Evolutionary conservation across 78 protist species (phyloP), one percentile per base, ranked within the genome.

Genomic region (Monocercomonoides exilis): DNA sequence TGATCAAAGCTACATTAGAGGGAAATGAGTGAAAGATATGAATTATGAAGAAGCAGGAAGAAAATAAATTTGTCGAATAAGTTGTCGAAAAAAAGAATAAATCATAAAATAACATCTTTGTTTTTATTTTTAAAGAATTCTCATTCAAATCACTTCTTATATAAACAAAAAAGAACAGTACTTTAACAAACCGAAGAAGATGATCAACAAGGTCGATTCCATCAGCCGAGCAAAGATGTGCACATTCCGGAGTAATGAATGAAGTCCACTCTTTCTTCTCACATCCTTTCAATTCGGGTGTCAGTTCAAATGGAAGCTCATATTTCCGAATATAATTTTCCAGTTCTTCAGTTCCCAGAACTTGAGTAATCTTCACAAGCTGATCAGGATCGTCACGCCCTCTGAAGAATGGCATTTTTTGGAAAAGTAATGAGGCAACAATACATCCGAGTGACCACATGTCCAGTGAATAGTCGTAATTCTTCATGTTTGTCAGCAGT

Each of bases 311-410:
- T 11, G 11, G 11, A 11, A 98, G 88, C 45, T 90, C 90, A 90
- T 97, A 97, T 92, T 94, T 96, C 77, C 95, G 94, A 43, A 96
- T 79, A 91, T 96, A 97, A 36, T 44, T 89, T 87, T 89, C 81
- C 44, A 98, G 90, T 43, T 92, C 97, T 3, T 96, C 97, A 43
- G 99, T 95, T 44, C 99, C 99, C 35, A 98, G 92, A 42, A 98
- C 97, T 54, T 87, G 92, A 38, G 92, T 98, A 46, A 99, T 99
- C 77, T 97, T 97, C 33, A 97, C 96, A 11, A 99, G 93, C 92
- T 98, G 99, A 92, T 99, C 99, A 77, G 93, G 88, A 92, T 99
- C 98, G 94, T 96, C 98, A 43, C 88, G 92, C 41, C 99, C 99
- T 46, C 94, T 97, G 94, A 99, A 99, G 89, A 99, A 97, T 46